Base-by-base conservation (phyloP, 2,329 filamentous ascomycete species). In the Botryotinia narcissicola region DNA sequence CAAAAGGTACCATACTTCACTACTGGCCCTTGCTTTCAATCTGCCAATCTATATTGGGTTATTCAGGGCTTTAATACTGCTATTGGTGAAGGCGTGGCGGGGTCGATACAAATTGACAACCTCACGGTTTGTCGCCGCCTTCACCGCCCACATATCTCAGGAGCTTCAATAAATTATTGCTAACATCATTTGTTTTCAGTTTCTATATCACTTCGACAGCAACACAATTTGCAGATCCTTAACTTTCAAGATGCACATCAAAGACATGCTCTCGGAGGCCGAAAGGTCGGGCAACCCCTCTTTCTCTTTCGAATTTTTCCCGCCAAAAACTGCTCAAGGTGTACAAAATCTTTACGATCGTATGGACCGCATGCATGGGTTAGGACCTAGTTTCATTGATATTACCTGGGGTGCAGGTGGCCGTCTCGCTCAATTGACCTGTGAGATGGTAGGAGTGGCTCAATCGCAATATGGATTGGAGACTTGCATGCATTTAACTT, bases 291-390 rank as follows among this genome's bases (percentile, higher is more conserved):
- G 91, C 82, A 89, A 92, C 80, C 92, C 95, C 73, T 96, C 94
- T 81, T 98, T 98, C 87, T 99, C 96, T 74, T 99, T 99, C 86
- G 96, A 99, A 84, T 99, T 97, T 87, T 99, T 99, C 84, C 96
- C 96, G 70, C 96, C 96, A 57, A 99, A 99, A 86, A 99, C 96
- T 12, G 92, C 93, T 18, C 93, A 96, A 85, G 96, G 96, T 87
- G 95, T 99, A 20, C 96, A 99, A 85, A 99, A 99, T 83, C 91
- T 99, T 74, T 99, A 99, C 87, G 96, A 99, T 80, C 93, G 96
- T 79, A 98, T 99, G 93, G 96, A 99, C 84, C 94, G 95, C 84
- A 99, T 99, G 96, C 94, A 97, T 84, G 90, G 92, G 80, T 89
- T 97, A 76, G 96, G 94, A 2, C 96, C 95, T 76, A 92, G 95